Percentiles rank a stretch among this genome's conserved stretches.
Evolutionary conservation across 2,329 filamentous ascomycete genomes (phyloP).

Genomic region (Periconia sp.): DNA sequence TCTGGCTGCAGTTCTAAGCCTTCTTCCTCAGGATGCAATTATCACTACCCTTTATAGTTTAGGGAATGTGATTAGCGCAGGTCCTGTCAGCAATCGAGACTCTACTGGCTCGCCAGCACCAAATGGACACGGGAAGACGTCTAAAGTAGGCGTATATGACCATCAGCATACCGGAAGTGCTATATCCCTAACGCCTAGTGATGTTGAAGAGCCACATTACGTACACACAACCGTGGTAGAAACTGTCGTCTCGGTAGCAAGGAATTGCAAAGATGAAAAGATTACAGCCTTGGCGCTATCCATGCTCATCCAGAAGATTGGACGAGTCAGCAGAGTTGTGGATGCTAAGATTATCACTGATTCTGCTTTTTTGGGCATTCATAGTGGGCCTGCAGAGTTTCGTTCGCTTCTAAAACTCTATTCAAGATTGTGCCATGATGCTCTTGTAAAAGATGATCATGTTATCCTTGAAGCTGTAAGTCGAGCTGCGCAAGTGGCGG

Average conservation of each 20-base stretch:
- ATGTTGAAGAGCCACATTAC: slow-evolving; percentile 77
- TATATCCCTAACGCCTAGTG: slow-evolving; percentile 76
- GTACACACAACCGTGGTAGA: slow-evolving; percentile 92
- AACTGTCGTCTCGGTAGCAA: slow-evolving; percentile 89
- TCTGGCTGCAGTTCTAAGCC: slow-evolving; percentile 78
- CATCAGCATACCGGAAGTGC: slow-evolving; percentile 70
- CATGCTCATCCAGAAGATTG: slow-evolving; percentile 95
- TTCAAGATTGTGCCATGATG: slow-evolving; percentile 74
- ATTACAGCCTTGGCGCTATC: slow-evolving; percentile 92
- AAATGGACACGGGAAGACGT: slow-evolving; percentile 58
- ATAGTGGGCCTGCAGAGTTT: slow-evolving; percentile 81
- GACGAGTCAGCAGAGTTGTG: slow-evolving; percentile 78
- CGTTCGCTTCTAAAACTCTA: slow-evolving; percentile 86
- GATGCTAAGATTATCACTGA: slow-evolving; percentile 87
- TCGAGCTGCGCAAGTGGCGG: slow-evolving; percentile 12
- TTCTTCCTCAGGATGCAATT: slow-evolving; percentile 87
- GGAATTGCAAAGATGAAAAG: slow-evolving; percentile 81
- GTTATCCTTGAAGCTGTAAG: slow-evolving; percentile 74
- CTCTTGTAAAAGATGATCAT: slow-evolving; percentile 71
- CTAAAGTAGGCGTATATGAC: slow-evolving; percentile 44
- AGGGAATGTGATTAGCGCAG: slow-evolving; percentile 90
- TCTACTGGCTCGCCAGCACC: slow-evolving; percentile 51
- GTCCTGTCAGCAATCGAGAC: slow-evolving; percentile 58
- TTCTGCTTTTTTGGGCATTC: slow-evolving; percentile 76
- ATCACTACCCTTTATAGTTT: slow-evolving; percentile 96